Base-by-base conservation (phyloP, 495 filamentous ascomycete genomes). In the Aspergillus sclerotiicarbonarius region DNA sequence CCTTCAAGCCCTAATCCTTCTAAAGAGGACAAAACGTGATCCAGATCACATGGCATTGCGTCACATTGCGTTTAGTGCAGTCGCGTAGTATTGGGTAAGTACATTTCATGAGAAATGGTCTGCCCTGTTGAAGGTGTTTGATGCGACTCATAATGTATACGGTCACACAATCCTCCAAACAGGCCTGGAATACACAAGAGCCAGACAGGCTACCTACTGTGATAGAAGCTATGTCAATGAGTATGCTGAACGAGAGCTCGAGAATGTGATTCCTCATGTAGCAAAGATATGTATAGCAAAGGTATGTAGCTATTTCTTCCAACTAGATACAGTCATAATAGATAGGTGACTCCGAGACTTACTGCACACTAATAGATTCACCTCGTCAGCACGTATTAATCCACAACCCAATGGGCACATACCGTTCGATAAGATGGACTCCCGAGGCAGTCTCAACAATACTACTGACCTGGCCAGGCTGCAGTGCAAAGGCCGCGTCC, bases 341-440 rank as follows among this genome's bases (percentile, higher is more conserved):
- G 18, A 25, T 45, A 54, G 16, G 20, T 25, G 19, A 33, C 33
- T 51, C n/a, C 15, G 15, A 39, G 32, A 16, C 33, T 45, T 65
- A 74, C 61, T 75, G 67, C n/a, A 77, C 59, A 20, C 74, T 77
- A 51, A 30, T 29, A 47, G 10, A 37, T 7, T 21, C 6, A 46
- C 19, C 20, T 9, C 6, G 30, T 70, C 59, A 71, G 62, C 46
- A 53, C 33, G 43, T 54, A 7, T 44, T 29, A 54, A 45, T 3
- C 15, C 43, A 51, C 33, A 53, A 41, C 7, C n/a, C 39, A 37
- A 45, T 12, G 29, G 25, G 6, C 7, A 72, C 82, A 51, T 80
- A 96, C 92, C 92, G 87, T 75, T 98, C 86, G 69, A 98, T 98
- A 72, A 98, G 82, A 80, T 98, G 94, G 59, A 97, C 76, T 2